Evolutionary conservation across 2,329 filamentous ascomycete species (phyloP).

Genomic region (Nemania bipapillata): DNA sequence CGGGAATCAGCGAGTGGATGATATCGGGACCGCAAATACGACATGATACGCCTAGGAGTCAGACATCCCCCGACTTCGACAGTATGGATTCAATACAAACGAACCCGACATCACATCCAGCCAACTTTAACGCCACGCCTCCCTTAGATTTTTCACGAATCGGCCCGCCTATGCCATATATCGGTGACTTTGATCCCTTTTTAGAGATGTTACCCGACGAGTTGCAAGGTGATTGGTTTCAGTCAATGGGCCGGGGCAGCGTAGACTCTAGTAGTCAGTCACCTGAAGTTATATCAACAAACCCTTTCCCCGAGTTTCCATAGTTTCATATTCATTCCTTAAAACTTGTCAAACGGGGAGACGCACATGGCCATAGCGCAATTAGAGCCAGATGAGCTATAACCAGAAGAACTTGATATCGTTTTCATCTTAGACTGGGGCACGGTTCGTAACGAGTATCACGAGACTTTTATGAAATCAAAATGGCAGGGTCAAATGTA

Average conservation of each 20-base stretch:
- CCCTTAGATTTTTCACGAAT: constrained; percentile 3
- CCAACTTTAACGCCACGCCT: neutral
- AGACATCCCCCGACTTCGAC: neutral
- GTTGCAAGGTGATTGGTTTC: constrained; percentile 29
- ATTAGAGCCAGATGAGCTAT: neutral
- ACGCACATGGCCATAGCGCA: neutral
- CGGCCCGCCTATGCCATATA: constrained; percentile 8
- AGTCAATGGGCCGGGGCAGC: constrained; percentile 14
- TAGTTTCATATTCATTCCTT: neutral
- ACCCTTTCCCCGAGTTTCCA: constrained; percentile 19
- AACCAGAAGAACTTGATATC: neutral
- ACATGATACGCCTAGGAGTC: constrained; percentile 10
- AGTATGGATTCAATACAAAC: neutral
- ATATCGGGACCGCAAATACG: constrained; percentile 12
- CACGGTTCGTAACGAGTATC: neutral
- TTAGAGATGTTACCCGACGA: constrained; percentile 33
- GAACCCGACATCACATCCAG: neutral
- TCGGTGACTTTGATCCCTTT: constrained; percentile 30
- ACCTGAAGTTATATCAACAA: neutral
- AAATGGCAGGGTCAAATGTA: neutral
- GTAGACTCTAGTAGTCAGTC: neutral
- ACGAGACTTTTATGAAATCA: neutral
- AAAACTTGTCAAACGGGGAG: neutral
- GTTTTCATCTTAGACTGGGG: neutral
- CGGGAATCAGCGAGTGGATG: neutral